These are phyloP conservation scores for Rubia yunnanensis DNA, from an alignment of 257 asterid genomes.

Conservation along the genomic window DNA sequence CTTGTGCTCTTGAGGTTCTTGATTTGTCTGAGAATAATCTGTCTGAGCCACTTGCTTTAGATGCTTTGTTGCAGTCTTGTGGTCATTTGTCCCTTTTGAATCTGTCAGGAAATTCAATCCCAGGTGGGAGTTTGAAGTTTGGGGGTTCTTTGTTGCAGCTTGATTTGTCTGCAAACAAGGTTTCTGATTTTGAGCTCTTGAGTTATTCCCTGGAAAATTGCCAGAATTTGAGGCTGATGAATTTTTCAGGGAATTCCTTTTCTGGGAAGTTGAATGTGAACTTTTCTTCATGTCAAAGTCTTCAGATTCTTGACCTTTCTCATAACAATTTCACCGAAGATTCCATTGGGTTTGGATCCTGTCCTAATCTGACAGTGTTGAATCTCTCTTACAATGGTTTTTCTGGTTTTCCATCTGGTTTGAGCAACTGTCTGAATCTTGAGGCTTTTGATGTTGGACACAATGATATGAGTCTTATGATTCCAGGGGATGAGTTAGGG, in stretches of 20 bases:
- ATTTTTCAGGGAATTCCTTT: constrained; percentile 46
- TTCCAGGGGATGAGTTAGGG: constrained; percentile 47
- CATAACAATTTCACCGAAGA: constrained; percentile 55
- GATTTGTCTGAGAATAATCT: constrained; percentile 63
- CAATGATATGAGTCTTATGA: constrained; percentile 34
- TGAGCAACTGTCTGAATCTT: constrained; percentile 51
- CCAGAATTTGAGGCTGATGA: constrained; percentile 48
- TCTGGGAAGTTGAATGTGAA: constrained; percentile 35
- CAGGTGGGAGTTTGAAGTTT: constrained; percentile 39
- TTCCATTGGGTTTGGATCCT: constrained; percentile 33
- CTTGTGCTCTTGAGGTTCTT: constrained; percentile 55
- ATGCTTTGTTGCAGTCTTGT: constrained; percentile 40
- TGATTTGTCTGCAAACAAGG: constrained; percentile 51
- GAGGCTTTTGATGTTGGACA: constrained; percentile 49
- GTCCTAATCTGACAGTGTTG: constrained; percentile 44
- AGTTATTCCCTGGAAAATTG: constrained; percentile 40
- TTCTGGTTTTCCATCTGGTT: constrained; percentile 44
- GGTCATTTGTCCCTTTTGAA: constrained; percentile 37
- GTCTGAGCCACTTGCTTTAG: constrained; percentile 44
- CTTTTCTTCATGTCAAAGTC: constrained; percentile 51
- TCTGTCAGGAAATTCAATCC: constrained; percentile 56
- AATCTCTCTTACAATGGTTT: constrained; percentile 50
- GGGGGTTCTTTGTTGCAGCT: constrained; percentile 52
- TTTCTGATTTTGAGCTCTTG: constrained; percentile 43
- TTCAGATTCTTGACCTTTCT: constrained; percentile 54